These are phyloP conservation scores for Dendrobium nobile DNA, from an alignment of 106 monocot genomes.

Conservation along the genomic window DNA sequence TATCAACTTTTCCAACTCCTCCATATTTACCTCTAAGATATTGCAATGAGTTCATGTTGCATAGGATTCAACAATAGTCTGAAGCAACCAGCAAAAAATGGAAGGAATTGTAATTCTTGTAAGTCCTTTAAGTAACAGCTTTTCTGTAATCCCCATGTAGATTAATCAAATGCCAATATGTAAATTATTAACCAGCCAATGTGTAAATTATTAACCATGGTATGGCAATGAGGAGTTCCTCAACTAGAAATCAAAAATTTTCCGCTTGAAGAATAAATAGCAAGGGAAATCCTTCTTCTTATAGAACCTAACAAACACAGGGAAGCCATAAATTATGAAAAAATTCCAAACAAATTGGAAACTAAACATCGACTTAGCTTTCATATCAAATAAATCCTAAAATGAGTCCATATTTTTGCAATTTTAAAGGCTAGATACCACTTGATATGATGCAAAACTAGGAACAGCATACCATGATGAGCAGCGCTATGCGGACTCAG, in stretches of 20 bases:
- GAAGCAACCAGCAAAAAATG: background rate
- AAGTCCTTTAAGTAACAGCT: background rate
- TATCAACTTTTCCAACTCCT: background rate
- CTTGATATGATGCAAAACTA: background rate
- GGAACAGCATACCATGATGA: constrained; percentile 5
- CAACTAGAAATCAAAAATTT: background rate
- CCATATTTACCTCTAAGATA: background rate
- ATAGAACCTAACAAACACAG: background rate
- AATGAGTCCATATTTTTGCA: background rate
- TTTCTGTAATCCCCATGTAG: background rate
- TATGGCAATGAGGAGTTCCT: background rate
- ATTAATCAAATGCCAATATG: background rate
- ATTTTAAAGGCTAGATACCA: background rate
- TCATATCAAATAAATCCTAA: background rate
- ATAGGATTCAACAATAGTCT: background rate
- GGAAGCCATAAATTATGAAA: background rate
- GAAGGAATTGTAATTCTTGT: background rate
- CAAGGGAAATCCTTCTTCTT: background rate
- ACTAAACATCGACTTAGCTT: background rate
- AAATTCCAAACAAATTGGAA: background rate
- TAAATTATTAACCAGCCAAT: background rate
- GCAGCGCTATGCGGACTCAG: constrained; percentile 14
- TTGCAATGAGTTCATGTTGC: background rate
- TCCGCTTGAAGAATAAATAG: background rate
- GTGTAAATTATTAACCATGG: background rate